A percentile compares a stretch with the other conserved stretches of the same genome.
phyloP scores from a whole-genome alignment of 208 protist species.

The Leishmania turanica region DNA sequence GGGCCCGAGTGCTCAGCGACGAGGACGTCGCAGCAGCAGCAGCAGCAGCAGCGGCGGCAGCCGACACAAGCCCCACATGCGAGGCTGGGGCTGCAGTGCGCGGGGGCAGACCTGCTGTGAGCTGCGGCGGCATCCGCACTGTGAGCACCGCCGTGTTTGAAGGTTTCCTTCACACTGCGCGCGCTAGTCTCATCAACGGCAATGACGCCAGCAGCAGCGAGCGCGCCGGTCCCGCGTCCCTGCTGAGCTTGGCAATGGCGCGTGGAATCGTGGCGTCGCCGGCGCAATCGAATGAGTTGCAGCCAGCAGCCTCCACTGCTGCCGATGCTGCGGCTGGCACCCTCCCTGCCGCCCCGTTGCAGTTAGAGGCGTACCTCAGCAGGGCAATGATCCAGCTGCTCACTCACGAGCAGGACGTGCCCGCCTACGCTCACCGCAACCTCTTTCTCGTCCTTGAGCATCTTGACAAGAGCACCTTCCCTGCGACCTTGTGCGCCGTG shows the following conservation, averaged over 20 bases:
- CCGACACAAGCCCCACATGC: neutral
- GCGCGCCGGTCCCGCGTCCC: constrained; percentile 4
- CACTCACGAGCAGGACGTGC: constrained; percentile 47
- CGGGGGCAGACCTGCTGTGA: neutral
- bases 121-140: constrained; percentile 1
- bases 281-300: neutral
- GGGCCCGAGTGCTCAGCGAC: neutral
- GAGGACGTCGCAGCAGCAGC: neutral
- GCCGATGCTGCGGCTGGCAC: neutral
- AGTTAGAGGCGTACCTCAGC: constrained; percentile 67
- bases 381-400: constrained; percentile 57
- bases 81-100: neutral
- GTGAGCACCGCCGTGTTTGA: constrained; percentile 14
- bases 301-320: neutral
- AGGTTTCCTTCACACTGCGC: neutral
- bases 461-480: constrained; percentile 59
- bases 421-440: constrained; percentile 67
- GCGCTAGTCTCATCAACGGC: neutral
- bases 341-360: constrained; percentile 39
- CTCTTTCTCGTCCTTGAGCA: constrained; percentile 67
- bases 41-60: neutral
- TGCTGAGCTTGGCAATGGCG: constrained; percentile 12
- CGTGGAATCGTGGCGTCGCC: constrained; percentile 10
- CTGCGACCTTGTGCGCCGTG: constrained; percentile 46
- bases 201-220: neutral